Conservation (phyloP, 2,329 filamentous ascomycete genomes). For the Seiridium unicorne region DNA sequence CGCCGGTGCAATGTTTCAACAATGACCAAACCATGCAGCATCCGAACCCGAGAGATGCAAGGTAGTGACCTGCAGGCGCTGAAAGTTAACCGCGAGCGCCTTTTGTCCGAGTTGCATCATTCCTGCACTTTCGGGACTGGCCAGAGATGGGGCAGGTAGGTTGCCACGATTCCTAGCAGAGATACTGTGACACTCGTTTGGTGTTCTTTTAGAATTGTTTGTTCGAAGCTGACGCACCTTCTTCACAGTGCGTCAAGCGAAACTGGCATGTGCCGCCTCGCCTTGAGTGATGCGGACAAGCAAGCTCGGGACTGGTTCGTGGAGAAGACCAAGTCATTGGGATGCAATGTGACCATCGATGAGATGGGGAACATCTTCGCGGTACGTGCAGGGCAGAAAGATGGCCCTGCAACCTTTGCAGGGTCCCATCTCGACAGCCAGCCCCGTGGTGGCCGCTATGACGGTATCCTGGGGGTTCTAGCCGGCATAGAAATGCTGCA, state of each 20-base stretch:
- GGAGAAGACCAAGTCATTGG: slow-evolving; percentile 57
- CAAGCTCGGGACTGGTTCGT: slow-evolving; percentile 74
- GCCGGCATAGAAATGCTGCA: slow-evolving; percentile 72
- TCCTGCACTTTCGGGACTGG: too few relatives aligned
- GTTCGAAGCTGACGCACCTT: too few relatives aligned
- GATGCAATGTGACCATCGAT: slow-evolving; percentile 67
- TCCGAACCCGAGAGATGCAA: too few relatives aligned
- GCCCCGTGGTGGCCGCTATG: slow-evolving; percentile 65
- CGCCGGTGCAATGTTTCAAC: too few relatives aligned
- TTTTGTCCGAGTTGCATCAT: too few relatives aligned
- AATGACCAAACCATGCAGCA: too few relatives aligned
- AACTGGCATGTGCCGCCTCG: slow-evolving; percentile 74
- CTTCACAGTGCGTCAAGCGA: slow-evolving; percentile 32
- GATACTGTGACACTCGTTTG: too few relatives aligned
- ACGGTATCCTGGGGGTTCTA: slow-evolving; percentile 73
- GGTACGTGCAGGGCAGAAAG: slow-evolving; percentile 58
- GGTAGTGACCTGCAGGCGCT: too few relatives aligned
- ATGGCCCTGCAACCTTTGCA: slow-evolving; percentile 63
- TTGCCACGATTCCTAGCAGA: too few relatives aligned
- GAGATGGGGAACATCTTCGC: slow-evolving; percentile 82
- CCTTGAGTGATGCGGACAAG: slow-evolving; percentile 70
- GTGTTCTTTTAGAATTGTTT: too few relatives aligned
- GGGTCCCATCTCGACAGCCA: slow-evolving; percentile 70
- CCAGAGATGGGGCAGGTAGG: too few relatives aligned
- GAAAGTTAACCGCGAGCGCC: too few relatives aligned